A percentile compares a stretch with the other conserved stretches of the same genome.
phyloP scores from a whole-genome alignment of 2,329 filamentous ascomycete genomes.

The Phaeosphaeria sp. region DNA sequence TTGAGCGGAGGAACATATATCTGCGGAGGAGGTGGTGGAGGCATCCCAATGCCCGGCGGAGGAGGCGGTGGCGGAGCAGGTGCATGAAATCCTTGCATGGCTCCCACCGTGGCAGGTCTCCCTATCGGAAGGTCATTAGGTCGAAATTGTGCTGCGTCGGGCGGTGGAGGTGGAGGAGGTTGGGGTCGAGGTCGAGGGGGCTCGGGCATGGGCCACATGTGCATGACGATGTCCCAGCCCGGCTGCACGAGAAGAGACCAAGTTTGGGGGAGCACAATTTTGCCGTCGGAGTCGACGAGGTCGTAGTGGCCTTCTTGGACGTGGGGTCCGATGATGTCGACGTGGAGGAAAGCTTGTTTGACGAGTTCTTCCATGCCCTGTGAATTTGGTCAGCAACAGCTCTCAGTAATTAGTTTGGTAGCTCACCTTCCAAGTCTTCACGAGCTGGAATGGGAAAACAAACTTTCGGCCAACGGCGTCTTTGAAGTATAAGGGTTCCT shows the following conservation, averaged over 20 bases:
- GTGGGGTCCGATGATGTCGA: slow-evolving; percentile 54
- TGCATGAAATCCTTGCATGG: too few relatives aligned
- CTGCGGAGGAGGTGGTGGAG: slow-evolving; percentile 2
- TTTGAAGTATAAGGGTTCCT: slow-evolving; percentile 38
- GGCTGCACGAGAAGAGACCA: slow-evolving; percentile 58
- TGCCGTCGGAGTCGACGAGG: slow-evolving; percentile 54
- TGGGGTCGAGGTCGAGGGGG: slow-evolving; percentile 8
- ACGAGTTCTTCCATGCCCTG: slow-evolving; percentile 58
- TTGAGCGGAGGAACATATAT: slow-evolving; percentile 9
- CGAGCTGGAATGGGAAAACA: slow-evolving; percentile 34
- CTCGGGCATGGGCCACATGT: slow-evolving; percentile 57
- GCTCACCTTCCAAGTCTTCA: slow-evolving; percentile 55
- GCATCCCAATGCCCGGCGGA: neutral
- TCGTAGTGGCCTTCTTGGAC: slow-evolving; percentile 57
- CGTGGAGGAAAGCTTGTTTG: slow-evolving; percentile 57
- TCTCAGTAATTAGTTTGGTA: neutral
- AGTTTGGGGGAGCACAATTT: slow-evolving; percentile 58
- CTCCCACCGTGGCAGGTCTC: slow-evolving; percentile 12
- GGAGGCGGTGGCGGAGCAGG: neutral
- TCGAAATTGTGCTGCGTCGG: slow-evolving; percentile 18
- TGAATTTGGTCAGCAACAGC: slow-evolving; percentile 70
- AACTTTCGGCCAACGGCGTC: slow-evolving; percentile 40
- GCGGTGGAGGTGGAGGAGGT: slow-evolving; percentile 20
- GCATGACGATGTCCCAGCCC: slow-evolving; percentile 57
- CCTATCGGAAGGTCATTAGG: slow-evolving; percentile 15